Percentiles rank a stretch among this genome's conserved stretches.
Evolutionary conservation across 306 rosid species (phyloP).

Genomic region (Gastrolobium villosum): DNA sequence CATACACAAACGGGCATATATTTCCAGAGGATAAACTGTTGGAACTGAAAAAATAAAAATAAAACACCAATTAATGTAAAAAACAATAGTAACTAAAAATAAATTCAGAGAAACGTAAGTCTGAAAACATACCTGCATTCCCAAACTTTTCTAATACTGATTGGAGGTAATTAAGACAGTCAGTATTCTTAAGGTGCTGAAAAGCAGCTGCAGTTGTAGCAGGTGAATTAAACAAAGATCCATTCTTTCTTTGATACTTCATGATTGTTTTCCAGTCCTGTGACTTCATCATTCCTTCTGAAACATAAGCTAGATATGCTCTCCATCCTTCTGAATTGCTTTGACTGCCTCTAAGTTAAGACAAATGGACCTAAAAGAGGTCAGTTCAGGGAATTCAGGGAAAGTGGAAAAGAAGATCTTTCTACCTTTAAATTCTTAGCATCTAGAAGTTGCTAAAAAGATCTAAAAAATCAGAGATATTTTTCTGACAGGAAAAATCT

Average conservation of each 20-base stretch:
- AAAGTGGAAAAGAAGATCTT: background rate
- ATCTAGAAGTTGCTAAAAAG: background rate
- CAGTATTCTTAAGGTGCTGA: slow-evolving; percentile 64
- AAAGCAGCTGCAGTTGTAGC: slow-evolving; percentile 84
- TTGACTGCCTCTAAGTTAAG: slow-evolving; percentile 52
- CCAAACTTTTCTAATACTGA: slow-evolving; percentile 70
- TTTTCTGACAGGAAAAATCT: background rate
- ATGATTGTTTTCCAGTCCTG: slow-evolving; percentile 70
- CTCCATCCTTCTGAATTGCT: slow-evolving; percentile 72
- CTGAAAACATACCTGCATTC: slow-evolving; percentile 64
- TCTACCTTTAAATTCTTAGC: background rate
- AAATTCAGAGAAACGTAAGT: background rate
- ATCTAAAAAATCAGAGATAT: background rate
- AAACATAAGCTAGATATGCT: slow-evolving; percentile 80
- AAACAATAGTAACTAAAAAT: slow-evolving; percentile 17
- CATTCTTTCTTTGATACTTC: slow-evolving; percentile 87
- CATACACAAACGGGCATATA: slow-evolving; percentile 74
- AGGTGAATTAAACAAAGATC: slow-evolving; percentile 85
- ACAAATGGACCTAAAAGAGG: slow-evolving; percentile 19
- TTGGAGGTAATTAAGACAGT: slow-evolving; percentile 71
- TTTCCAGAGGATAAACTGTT: slow-evolving; percentile 74
- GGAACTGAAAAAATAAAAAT: slow-evolving; percentile 66
- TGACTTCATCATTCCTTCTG: slow-evolving; percentile 72
- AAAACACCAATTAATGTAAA: slow-evolving; percentile 30
- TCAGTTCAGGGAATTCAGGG: slow-evolving; percentile 6